Base-by-base conservation (phyloP, 495 filamentous ascomycete genomes). In the Ramalina intermedia region DNA sequence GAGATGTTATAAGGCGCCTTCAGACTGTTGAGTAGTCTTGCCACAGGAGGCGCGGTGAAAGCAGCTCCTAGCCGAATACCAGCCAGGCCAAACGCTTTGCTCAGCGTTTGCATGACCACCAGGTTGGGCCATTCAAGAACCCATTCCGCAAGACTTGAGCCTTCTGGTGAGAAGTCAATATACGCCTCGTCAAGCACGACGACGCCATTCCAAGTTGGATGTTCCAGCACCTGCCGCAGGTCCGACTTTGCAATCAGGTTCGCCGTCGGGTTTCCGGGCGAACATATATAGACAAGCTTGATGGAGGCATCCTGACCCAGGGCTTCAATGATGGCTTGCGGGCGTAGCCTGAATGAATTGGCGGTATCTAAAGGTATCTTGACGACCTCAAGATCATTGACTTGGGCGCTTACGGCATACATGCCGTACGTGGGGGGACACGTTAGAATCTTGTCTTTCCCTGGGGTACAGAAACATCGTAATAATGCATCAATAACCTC, bases 391-490 rank as follows among this genome's bases (percentile, higher is more conserved):
- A 98, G 66, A 58, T 96, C 93, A 67, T 98, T 98, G 50, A 94
- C 80, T 57, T 89, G 80, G 0, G 93, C 91, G 42, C 85, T 91
- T 16, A 96, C 91, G 20, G 77, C 72, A 67, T 98, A 96, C 91
- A 98, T 98, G 58, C 91, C 91, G 66, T 98, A 98, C 0, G 91
- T 98, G 0, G 93, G 91, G 18, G 91, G 91, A 59, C 88, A 96
- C 23, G 85, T 87, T 12, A 98, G 75, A 62, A 96, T 89, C 55
- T 83, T 85, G 65, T 96, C 93, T 45, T 69, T 71, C 20, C 86
- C 85, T 1, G 91, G 91, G 2, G 74, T 66, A 65, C 91, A 96
- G 72, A 98, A 98, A 65, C 82, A 87, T 43, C 91, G 80, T 33
- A 96, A 72, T 13, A 98, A 75, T 5, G 85, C 84, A 67, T 20